Base-by-base conservation (phyloP, 495 filamentous ascomycete species). In the Apiosordaria backusii region DNA sequence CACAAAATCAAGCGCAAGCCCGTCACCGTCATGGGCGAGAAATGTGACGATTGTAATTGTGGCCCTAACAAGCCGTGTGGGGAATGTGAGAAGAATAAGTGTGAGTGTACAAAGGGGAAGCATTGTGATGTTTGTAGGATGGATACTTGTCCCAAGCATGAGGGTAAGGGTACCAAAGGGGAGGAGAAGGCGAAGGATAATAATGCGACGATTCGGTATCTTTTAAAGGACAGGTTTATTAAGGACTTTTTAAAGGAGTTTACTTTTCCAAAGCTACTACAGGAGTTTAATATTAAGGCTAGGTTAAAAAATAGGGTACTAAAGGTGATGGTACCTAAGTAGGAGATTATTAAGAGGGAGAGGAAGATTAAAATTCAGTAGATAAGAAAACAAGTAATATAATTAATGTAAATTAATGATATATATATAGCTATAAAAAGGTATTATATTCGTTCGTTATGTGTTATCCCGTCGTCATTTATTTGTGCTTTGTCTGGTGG, bases 181-280 rank as follows among this genome's bases (percentile, higher is more conserved):
- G 7, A 16, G 50, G 16, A 53, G 19, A 21, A 53, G 15, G 50
- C 15, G 52, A 22, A 55, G 52, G 52, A 55, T 23, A n/a, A 22
- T 0, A 23, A 5, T 23, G 22, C 15, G 4, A 55, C 52, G 3
- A 23, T 55, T 19, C 52, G 52, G 52, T 55, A 21, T 55, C 52
- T 55, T 4, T 23, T 21, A 24, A 50, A 57, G 24, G 61, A 59
- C 4, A 59, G 58, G 26, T 66, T 66, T 26, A 63, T 66, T 18
- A 65, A 68, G 5, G 62, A 72, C 19, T 72, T 72, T 66, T 58
- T 61, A 53, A 24, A 68, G n/a, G 70, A 72, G 62, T 72, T 72
- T 66, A 60, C 70, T 52, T 70, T 72, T 29, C 70, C 70, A 0
- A 68, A 68, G n/a, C 63, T 68, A 27, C 29, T 72, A 63, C 19